Percentiles rank a stretch among this genome's conserved stretches.
phyloP scores from a whole-genome alignment of 345 rosid species.

The Boechera stricta region DNA sequence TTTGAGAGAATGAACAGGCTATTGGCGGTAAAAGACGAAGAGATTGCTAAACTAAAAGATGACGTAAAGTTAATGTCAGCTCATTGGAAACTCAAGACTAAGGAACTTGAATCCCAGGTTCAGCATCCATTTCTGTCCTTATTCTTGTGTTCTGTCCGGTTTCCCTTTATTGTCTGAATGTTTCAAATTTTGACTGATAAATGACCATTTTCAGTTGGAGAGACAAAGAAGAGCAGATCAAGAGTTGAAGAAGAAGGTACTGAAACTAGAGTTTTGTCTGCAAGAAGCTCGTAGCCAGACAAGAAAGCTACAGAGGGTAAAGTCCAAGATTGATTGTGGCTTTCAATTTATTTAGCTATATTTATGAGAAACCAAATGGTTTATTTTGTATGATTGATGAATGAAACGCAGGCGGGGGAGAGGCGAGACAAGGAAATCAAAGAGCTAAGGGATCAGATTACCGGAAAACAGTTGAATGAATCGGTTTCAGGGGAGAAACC shows the following conservation, averaged over 20 bases:
- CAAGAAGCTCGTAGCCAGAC: constrained; percentile 80
- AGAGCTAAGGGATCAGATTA: constrained; percentile 72
- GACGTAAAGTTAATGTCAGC: constrained; percentile 71
- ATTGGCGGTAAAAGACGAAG: constrained; percentile 64
- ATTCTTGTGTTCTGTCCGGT: background rate
- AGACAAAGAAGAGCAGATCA: constrained; percentile 77
- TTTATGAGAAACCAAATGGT: constrained; percentile 14
- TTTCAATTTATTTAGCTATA: too few relatives aligned
- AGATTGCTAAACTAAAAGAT: constrained; percentile 66
- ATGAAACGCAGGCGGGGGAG: constrained; percentile 70
- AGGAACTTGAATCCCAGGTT: constrained; percentile 80
- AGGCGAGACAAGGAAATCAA: constrained; percentile 75
- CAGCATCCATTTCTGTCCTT: constrained; percentile 23
- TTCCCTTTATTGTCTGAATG: background rate
- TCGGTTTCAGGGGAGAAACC: constrained; percentile 48
- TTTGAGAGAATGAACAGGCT: constrained; percentile 60
- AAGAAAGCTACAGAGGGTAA: constrained; percentile 77
- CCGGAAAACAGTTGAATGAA: constrained; percentile 51
- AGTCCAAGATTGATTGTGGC: background rate
- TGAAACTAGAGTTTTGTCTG: constrained; percentile 82
- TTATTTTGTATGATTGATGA: background rate
- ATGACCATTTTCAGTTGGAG: constrained; percentile 57
- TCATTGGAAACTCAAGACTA: constrained; percentile 75
- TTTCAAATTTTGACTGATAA: constrained; percentile 1
- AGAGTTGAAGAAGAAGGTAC: constrained; percentile 75